phyloP scores from a whole-genome alignment of 2,329 filamentous ascomycete species.

The Phialophora chinensis region DNA sequence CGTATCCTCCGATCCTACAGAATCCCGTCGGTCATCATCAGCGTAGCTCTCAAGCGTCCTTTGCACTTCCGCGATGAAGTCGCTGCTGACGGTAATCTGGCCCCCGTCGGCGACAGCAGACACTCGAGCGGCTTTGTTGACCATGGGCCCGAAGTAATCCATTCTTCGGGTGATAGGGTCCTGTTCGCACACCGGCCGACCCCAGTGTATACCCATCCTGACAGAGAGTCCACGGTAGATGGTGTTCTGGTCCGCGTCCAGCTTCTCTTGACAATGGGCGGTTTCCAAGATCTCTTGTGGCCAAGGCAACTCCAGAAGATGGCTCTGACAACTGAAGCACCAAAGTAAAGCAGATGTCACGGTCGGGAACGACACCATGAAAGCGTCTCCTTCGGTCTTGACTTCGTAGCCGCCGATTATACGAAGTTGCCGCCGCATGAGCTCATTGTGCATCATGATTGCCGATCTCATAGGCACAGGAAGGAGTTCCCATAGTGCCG shows the following conservation, averaged over 20 bases:
- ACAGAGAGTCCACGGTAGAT: constrained; percentile 96
- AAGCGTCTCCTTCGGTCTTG: constrained; percentile 99
- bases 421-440: constrained; percentile 90
- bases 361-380: constrained; percentile 98
- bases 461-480: constrained; percentile 94
- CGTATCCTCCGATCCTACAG: constrained; percentile 72
- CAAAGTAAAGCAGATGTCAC: constrained; percentile 92
- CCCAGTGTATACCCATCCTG: constrained; percentile 97
- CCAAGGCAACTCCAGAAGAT: constrained; percentile 88
- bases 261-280: constrained; percentile 79
- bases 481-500: constrained; percentile 92
- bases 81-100: constrained; percentile 94
- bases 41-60: constrained; percentile 87
- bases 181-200: constrained; percentile 89
- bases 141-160: constrained; percentile 99
- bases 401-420: constrained; percentile 97
- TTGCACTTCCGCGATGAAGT: constrained; percentile 96
- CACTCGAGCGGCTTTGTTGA: constrained; percentile 94
- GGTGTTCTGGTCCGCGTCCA: constrained; percentile 81
- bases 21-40: constrained; percentile 75
- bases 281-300: constrained; percentile 90
- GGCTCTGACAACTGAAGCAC: constrained; percentile 92
- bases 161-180: constrained; percentile 97
- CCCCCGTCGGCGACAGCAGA: constrained; percentile 93
- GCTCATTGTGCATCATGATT: constrained; percentile 96